A percentile compares a stretch with the other conserved stretches of the same genome.
These are phyloP conservation scores for Teratosphaeria nubilosa DNA, from an alignment of 2,329 filamentous ascomycete species.

Conservation along the genomic window DNA sequence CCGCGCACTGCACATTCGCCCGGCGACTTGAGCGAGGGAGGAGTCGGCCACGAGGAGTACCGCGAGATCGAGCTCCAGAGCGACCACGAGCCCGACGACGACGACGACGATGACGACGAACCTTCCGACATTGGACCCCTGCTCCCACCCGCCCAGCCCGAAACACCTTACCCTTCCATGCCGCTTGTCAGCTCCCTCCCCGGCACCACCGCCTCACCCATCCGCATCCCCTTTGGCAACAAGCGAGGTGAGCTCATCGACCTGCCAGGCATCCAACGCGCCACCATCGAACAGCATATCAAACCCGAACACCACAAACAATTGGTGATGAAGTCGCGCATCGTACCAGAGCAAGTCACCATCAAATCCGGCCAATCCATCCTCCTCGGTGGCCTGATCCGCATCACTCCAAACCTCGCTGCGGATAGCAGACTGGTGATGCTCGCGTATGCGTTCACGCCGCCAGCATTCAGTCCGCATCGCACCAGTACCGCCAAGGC, in stretches of 20 bases:
- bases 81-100: slow-evolving; percentile 14
- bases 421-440: slow-evolving; percentile 50
- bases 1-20: not conserved
- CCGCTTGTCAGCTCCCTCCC: slow-evolving; percentile 78
- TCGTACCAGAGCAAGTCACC: slow-evolving; percentile 61
- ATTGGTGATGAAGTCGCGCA: slow-evolving; percentile 68
- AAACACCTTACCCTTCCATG: slow-evolving; percentile 70
- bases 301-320: slow-evolving; percentile 52
- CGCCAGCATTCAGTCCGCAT: slow-evolving; percentile 55
- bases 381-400: slow-evolving; percentile 68
- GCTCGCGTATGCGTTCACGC: slow-evolving; percentile 78
- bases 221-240: slow-evolving; percentile 79
- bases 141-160: slow-evolving; percentile 64
- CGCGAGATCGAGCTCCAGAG: not conserved
- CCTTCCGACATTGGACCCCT: slow-evolving; percentile 31
- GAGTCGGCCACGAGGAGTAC: not conserved
- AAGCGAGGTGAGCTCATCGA: slow-evolving; percentile 87
- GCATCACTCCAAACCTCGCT: slow-evolving; percentile 59
- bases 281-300: slow-evolving; percentile 62
- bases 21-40: slow-evolving; percentile 2
- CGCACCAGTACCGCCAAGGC: slow-evolving; percentile 74
- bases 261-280: slow-evolving; percentile 72
- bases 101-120: slow-evolving; percentile 10
- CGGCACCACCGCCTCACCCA: slow-evolving; percentile 90
- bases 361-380: slow-evolving; percentile 71